phyloP scores from a whole-genome alignment of 768 basidiomycete species.

The Bullera alba region DNA sequence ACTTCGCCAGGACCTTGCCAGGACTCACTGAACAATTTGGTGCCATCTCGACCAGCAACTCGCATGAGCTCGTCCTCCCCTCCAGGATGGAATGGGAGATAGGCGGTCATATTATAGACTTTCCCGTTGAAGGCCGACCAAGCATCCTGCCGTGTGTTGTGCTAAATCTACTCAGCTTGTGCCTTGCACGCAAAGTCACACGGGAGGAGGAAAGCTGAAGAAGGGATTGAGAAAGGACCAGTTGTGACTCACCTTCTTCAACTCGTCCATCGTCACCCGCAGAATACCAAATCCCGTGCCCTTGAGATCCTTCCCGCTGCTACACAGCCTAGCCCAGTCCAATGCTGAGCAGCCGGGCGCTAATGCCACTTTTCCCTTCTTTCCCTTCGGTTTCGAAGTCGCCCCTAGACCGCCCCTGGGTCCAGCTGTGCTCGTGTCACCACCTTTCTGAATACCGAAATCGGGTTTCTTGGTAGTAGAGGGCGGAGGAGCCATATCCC shows the following conservation, averaged over 20 bases:
- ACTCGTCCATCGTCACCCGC: conserved; percentile 27
- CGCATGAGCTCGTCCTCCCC: conserved; percentile 92
- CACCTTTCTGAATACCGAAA: conserved; percentile 34
- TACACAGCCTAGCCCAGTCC: conserved; percentile 87
- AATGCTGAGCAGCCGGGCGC: conserved; percentile 84
- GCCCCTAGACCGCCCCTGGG: conserved; percentile 58
- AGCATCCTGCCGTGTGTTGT: conserved; percentile 77
- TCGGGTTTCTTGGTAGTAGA: conserved; percentile 32
- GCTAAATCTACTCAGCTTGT: conserved; percentile 44
- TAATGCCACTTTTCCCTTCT: conserved; percentile 71
- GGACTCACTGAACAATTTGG: conserved; percentile 78
- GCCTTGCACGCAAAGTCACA: not conserved
- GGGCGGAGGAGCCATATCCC: conserved; percentile 39
- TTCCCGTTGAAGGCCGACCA: conserved; percentile 89
- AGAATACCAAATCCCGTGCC: conserved; percentile 49
- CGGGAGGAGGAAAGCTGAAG: conserved; percentile 46
- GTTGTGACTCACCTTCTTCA: conserved; percentile 34
- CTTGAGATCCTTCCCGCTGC: conserved; percentile 69
- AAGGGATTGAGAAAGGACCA: conserved; percentile 71
- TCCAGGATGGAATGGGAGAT: conserved; percentile 85
- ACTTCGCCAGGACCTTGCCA: not conserved
- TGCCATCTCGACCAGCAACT: conserved; percentile 88
- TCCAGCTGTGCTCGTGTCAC: conserved; percentile 8
- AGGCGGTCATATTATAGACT: conserved; percentile 94
- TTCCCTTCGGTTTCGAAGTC: conserved; percentile 53